Evolutionary conservation across 148 eudicot genomes (phyloP).

Genomic region (Diospyros lotus): DNA sequence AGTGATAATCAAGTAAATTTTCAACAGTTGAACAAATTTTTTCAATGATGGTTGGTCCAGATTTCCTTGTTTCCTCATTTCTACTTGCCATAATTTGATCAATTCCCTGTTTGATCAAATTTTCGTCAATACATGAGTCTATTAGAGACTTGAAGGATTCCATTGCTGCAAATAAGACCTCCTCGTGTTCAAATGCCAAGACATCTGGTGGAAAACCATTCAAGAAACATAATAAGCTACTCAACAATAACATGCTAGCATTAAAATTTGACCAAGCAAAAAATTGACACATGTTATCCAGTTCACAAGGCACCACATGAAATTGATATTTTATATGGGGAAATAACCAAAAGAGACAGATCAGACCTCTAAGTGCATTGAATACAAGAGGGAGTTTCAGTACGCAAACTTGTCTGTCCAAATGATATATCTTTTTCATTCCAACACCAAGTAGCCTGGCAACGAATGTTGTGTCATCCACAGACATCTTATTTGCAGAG

Average conservation of each 20-base stretch:
- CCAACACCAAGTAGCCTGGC: constrained; percentile 80
- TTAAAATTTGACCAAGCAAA: not conserved
- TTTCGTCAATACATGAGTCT: constrained; percentile 69
- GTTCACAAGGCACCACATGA: not conserved
- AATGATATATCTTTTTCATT: constrained; percentile 58
- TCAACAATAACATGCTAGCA: not conserved
- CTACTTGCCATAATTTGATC: constrained; percentile 30
- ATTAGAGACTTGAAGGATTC: constrained; percentile 75
- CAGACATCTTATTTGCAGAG: constrained; percentile 61
- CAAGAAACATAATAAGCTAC: constrained; percentile 14
- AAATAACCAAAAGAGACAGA: not conserved
- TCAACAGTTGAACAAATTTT: constrained; percentile 75
- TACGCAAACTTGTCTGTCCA: constrained; percentile 57
- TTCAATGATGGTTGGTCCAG: constrained; percentile 65
- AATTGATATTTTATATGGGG: not conserved
- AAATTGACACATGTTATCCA: not conserved
- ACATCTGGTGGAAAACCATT: constrained; percentile 49
- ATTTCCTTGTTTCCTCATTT: constrained; percentile 31
- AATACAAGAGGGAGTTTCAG: constrained; percentile 77
- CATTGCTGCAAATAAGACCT: constrained; percentile 67
- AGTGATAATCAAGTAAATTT: constrained; percentile 73
- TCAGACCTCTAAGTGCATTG: constrained; percentile 67
- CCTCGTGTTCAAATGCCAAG: constrained; percentile 78
- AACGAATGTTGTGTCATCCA: constrained; percentile 79
- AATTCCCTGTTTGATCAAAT: constrained; percentile 61